phyloP scores from a whole-genome alignment of 2,329 filamentous ascomycete genomes.

The Aurifilum marmelostoma region DNA sequence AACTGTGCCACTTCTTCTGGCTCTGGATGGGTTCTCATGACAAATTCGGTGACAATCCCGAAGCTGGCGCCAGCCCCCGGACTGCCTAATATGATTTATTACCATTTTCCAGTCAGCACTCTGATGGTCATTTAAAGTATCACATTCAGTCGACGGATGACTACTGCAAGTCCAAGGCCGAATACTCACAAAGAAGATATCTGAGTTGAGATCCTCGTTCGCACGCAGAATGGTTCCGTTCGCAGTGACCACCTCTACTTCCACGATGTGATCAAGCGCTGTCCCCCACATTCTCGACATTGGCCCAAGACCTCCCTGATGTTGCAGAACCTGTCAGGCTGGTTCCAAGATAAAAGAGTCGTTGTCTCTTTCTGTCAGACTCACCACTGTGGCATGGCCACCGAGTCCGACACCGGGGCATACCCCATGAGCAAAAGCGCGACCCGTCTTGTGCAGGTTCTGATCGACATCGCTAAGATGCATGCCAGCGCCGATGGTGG shows the following conservation, averaged over 20 bases:
- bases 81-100: constrained; percentile 44
- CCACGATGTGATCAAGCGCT: constrained; percentile 57
- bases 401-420: constrained; percentile 63
- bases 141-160: neutral
- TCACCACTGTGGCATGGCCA: constrained; percentile 60
- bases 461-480: constrained; percentile 56
- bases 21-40: constrained; percentile 58
- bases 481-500: constrained; percentile 58
- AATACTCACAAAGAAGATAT: constrained; percentile 56
- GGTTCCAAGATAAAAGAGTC: neutral
- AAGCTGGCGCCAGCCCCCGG: constrained; percentile 59
- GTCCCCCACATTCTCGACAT: constrained; percentile 63
- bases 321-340: neutral
- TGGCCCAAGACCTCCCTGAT: constrained; percentile 61
- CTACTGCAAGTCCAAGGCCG: neutral
- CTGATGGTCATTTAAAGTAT: neutral
- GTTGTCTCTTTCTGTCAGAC: neutral
- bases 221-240: constrained; percentile 55
- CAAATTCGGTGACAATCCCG: constrained; percentile 61
- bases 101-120: neutral
- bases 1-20: constrained; percentile 62
- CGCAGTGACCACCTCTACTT: constrained; percentile 59
- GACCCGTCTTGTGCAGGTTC: constrained; percentile 53
- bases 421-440: constrained; percentile 63
- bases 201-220: constrained; percentile 50